Conservation (phyloP, 2,329 filamentous ascomycete species). For the Aspergillus pseudonomiae region DNA sequence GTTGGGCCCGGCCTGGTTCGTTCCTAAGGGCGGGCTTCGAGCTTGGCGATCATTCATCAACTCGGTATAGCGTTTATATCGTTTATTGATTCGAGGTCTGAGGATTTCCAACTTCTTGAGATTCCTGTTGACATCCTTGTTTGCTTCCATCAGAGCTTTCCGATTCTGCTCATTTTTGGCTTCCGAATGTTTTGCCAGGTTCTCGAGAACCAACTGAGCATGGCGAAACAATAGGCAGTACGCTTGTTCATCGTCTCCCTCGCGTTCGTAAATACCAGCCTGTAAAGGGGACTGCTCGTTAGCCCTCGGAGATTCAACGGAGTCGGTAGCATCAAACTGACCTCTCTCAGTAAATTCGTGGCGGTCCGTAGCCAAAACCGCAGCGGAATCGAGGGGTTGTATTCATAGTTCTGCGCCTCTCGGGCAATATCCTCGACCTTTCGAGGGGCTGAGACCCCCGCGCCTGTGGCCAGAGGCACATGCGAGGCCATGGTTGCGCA, state of each 20-base stretch:
- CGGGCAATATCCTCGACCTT: constrained; percentile 76
- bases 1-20: constrained; percentile 14
- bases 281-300: constrained; percentile 40
- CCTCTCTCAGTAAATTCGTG: constrained; percentile 78
- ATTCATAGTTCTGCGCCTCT: constrained; percentile 78
- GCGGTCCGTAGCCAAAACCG: constrained; percentile 82
- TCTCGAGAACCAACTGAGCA: constrained; percentile 77
- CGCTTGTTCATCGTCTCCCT: constrained; percentile 83
- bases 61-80: constrained; percentile 69
- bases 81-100: constrained; percentile 74
- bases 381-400: constrained; percentile 74
- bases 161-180: constrained; percentile 65
- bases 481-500: constrained; percentile 29
- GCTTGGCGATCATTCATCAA: constrained; percentile 51
- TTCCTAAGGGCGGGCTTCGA: constrained; percentile 34
- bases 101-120: constrained; percentile 74
- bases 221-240: constrained; percentile 92
- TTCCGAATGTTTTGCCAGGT: constrained; percentile 76
- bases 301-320: neutral
- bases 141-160: constrained; percentile 57
- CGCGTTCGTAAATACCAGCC: constrained; percentile 81
- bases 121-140: constrained; percentile 65
- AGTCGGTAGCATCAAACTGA: constrained; percentile 43
- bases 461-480: constrained; percentile 28
- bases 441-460: constrained; percentile 57